phyloP scores from a whole-genome alignment of 1,139 yeast species.

The Magnusiomyces fungicola region DNA sequence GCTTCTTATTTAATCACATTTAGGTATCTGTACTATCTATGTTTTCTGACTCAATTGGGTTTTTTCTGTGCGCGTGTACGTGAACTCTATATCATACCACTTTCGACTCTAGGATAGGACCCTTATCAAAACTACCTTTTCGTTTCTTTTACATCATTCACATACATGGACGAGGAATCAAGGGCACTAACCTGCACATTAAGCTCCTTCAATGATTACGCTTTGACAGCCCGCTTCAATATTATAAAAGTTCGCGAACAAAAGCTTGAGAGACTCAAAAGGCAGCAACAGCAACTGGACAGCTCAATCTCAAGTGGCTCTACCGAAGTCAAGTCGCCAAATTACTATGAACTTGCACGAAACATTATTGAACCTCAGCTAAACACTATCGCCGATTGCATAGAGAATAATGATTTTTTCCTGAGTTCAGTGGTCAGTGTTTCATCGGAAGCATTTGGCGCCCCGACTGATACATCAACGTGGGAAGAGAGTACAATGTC shows the following conservation, averaged over 20 bases:
- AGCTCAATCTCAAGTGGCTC: neutral
- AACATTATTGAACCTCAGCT: constrained; percentile 33
- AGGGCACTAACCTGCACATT: neutral
- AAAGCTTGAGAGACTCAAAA: constrained; percentile 17
- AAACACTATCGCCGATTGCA: constrained; percentile 39
- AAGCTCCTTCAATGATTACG: neutral
- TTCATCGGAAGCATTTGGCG: constrained; percentile 50
- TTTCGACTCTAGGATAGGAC: too few species aligned
- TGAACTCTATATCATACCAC: too few species aligned
- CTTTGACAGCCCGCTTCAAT: constrained; percentile 17
- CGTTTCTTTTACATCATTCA: too few species aligned
- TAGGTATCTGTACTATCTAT: too few species aligned
- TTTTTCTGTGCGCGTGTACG: too few species aligned
- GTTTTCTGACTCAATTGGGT: too few species aligned
- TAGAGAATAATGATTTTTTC: constrained; percentile 45
- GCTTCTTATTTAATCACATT: too few species aligned
- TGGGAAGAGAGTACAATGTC: constrained; percentile 43
- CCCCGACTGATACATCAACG: constrained; percentile 33
- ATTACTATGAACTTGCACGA: constrained; percentile 18
- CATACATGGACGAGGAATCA: constrained; percentile 4
- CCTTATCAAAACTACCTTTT: too few species aligned
- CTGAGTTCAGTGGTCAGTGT: constrained; percentile 38
- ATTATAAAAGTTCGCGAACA: constrained; percentile 24
- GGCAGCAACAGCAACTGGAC: neutral
- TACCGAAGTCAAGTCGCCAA: neutral